Conservation (phyloP, 1,284 basidiomycete species). For the Cutaneotrichosporon sp. region DNA sequence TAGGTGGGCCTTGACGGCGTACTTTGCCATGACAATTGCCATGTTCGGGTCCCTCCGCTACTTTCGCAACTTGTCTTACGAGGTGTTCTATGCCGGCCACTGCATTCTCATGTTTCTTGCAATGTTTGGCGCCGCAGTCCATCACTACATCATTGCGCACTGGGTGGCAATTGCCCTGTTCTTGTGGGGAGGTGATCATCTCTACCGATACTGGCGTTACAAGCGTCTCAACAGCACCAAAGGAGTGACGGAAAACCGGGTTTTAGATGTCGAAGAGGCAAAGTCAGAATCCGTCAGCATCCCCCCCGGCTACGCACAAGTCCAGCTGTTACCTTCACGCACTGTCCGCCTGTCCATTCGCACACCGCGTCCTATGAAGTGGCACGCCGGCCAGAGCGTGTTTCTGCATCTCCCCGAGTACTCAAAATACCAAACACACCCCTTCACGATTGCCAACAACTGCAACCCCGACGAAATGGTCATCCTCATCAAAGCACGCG, state of each 20-base stretch:
- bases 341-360: conserved; percentile 68
- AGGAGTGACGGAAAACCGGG: conserved; percentile 1
- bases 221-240: conserved; percentile 60
- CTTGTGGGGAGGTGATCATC: conserved; percentile 63
- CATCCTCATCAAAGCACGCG: conserved; percentile 68
- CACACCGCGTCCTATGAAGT: conserved; percentile 58
- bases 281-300: conserved; percentile 21
- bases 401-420: conserved; percentile 67
- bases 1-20: conserved; percentile 67
- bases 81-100: conserved; percentile 69
- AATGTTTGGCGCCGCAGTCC: conserved; percentile 54
- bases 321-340: conserved; percentile 69
- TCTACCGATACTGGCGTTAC: conserved; percentile 59
- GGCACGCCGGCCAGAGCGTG: conserved; percentile 63
- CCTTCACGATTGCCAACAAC: conserved; percentile 71
- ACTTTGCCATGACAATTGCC: conserved; percentile 62
- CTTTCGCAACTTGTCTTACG: conserved; percentile 65
- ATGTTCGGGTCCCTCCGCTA: conserved; percentile 61
- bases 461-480: conserved; percentile 60
- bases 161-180: conserved; percentile 61
- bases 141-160: conserved; percentile 59
- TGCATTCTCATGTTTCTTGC: conserved; percentile 61
- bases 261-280: conserved; percentile 2
- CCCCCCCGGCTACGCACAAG: conserved; percentile 59
- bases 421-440: conserved; percentile 65